phyloP scores from a whole-genome alignment of 2,329 filamentous ascomycete genomes.

The Emergomyces orientalis region DNA sequence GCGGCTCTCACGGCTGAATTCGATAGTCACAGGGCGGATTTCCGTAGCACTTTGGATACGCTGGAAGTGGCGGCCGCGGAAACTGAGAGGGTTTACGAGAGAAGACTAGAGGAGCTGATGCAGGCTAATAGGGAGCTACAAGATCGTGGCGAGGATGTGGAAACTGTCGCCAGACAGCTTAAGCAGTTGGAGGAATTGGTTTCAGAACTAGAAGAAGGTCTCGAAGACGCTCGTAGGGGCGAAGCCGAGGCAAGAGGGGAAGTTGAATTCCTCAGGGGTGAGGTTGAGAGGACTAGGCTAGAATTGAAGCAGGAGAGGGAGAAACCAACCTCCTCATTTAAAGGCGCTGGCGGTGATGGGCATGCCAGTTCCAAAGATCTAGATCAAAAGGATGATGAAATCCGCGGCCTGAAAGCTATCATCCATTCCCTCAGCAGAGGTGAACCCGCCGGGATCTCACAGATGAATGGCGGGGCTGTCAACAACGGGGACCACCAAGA shows the following conservation, averaged over 20 bases:
- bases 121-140: slow-evolving; percentile 75
- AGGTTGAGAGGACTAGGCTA: slow-evolving; percentile 82
- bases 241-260: slow-evolving; percentile 94
- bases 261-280: slow-evolving; percentile 87
- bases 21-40: slow-evolving; percentile 87
- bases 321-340: slow-evolving; percentile 57
- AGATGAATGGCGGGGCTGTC: slow-evolving; percentile 23
- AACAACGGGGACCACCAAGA: slow-evolving; percentile 43
- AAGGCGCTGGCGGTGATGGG: slow-evolving; percentile 37
- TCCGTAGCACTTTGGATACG: slow-evolving; percentile 92
- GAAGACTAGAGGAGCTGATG: slow-evolving; percentile 51
- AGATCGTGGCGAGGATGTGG: slow-evolving; percentile 77
- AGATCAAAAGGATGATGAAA: slow-evolving; percentile 94
- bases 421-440: slow-evolving; percentile 86
- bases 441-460: slow-evolving; percentile 21
- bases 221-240: slow-evolving; percentile 87
- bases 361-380: slow-evolving; percentile 57
- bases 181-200: slow-evolving; percentile 95
- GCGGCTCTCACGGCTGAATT: slow-evolving; percentile 88
- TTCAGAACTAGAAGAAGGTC: slow-evolving; percentile 88
- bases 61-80: slow-evolving; percentile 91
- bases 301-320: slow-evolving; percentile 84
- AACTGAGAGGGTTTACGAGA: slow-evolving; percentile 86
- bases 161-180: slow-evolving; percentile 79
- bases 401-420: slow-evolving; percentile 91